phyloP scores from a whole-genome alignment of 2,329 filamentous ascomycete genomes.

The Macrophomina phaseolina region DNA sequence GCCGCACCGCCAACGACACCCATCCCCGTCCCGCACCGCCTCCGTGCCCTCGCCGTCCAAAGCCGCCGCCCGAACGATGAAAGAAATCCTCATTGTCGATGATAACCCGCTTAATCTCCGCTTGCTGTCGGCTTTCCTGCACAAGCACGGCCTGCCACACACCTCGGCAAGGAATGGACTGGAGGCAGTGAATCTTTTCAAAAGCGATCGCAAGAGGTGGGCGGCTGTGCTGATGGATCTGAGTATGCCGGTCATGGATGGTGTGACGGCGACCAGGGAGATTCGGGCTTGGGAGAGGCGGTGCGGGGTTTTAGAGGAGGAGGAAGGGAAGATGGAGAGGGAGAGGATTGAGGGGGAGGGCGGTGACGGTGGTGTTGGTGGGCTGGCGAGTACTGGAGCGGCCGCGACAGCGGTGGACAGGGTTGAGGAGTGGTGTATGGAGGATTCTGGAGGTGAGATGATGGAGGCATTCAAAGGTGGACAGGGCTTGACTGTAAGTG shows the following conservation, averaged over 20 bases:
- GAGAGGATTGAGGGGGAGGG: background rate
- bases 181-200: constrained; percentile 40
- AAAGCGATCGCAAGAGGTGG: constrained; percentile 32
- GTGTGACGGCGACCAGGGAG: constrained; percentile 54
- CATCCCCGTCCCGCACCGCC: background rate
- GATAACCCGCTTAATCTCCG: constrained; percentile 49
- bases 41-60: background rate
- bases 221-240: constrained; percentile 55
- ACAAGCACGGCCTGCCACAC: constrained; percentile 41
- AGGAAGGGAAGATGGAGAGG: no score
- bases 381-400: no score
- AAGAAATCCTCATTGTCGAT: constrained; percentile 44
- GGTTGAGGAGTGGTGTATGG: no score
- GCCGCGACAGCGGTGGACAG: no score
- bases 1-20: no score
- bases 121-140: constrained; percentile 42
- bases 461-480: no score
- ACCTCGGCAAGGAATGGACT: constrained; percentile 43
- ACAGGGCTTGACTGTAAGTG: no score
- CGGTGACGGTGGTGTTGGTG: no score
- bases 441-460: no score
- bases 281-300: constrained; percentile 40
- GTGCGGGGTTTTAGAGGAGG: background rate
- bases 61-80: background rate
- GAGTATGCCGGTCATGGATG: constrained; percentile 63